These are phyloP conservation scores for Basidiobolus meristosporus DNA, from an alignment of 371 early-diverging fungal genomes.

Conservation along the genomic window DNA sequence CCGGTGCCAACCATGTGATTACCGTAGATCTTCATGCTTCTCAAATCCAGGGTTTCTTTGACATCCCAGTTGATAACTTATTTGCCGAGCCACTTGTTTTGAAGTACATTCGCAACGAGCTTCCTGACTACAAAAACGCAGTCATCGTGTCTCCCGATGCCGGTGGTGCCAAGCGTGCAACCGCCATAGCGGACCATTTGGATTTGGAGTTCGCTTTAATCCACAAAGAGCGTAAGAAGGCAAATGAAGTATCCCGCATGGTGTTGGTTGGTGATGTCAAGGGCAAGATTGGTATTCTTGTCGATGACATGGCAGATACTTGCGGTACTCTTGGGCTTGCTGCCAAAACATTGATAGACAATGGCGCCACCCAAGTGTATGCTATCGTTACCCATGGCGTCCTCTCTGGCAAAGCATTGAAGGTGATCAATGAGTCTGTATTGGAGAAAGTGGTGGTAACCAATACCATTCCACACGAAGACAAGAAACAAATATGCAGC, in stretches of 20 bases:
- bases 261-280: constrained; percentile 90
- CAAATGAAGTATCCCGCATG: constrained; percentile 89
- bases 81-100: constrained; percentile 83
- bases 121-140: constrained; percentile 63
- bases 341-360: constrained; percentile 74
- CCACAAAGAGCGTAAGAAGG: constrained; percentile 93
- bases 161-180: constrained; percentile 95
- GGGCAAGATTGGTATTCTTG: constrained; percentile 77
- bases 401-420: constrained; percentile 79
- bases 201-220: constrained; percentile 95
- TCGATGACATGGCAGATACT: constrained; percentile 98
- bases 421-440: constrained; percentile 70
- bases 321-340: too few relatives aligned
- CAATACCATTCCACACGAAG: constrained; percentile 87
- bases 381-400: constrained; percentile 93
- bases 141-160: constrained; percentile 95
- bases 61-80: constrained; percentile 93
- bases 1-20: constrained; percentile 93
- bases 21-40: constrained; percentile 94
- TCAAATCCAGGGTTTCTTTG: constrained; percentile 97
- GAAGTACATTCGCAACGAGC: constrained; percentile 72
- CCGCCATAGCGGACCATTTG: constrained; percentile 86
- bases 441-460: constrained; percentile 76
- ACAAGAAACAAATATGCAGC: constrained; percentile 67
- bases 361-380: constrained; percentile 84